Conservation (phyloP, 1,139 yeast species). For the Kluyveromyces sp. region DNA sequence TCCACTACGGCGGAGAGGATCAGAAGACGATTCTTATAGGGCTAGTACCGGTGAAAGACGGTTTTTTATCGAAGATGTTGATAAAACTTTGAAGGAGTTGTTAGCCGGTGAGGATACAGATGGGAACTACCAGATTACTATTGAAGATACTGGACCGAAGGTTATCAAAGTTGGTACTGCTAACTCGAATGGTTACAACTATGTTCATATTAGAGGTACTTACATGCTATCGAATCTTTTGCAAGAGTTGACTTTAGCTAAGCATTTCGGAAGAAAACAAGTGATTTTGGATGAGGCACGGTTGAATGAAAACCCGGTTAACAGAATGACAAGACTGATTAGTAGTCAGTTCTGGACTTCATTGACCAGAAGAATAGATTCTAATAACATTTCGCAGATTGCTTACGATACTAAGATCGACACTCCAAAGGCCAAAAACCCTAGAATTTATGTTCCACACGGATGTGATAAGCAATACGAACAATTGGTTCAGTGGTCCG, state of each 20-base stretch:
- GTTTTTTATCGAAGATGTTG: conserved; percentile 70
- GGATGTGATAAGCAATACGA: conserved; percentile 65
- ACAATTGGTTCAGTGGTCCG: conserved; percentile 52
- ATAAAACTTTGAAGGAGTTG: conserved; percentile 60
- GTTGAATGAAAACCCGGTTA: conserved; percentile 82
- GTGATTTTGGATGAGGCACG: conserved; percentile 77
- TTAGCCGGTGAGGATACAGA: conserved; percentile 82
- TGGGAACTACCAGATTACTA: conserved; percentile 76
- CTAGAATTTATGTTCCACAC: conserved; percentile 73
- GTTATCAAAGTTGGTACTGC: conserved; percentile 76
- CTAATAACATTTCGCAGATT: conserved; percentile 53
- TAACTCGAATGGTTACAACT: conserved; percentile 72
- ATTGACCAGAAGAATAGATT: conserved; percentile 66
- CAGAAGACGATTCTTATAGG: conserved; percentile 49
- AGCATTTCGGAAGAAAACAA: conserved; percentile 67
- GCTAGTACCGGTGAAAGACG: conserved; percentile 37
- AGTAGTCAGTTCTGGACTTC: conserved; percentile 74
- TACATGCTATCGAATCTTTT: conserved; percentile 82
- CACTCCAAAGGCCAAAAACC: conserved; percentile 44
- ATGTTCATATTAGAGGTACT: conserved; percentile 74
- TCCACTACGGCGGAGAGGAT: conserved; percentile 45
- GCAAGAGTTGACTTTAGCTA: conserved; percentile 86
- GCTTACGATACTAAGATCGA: conserved; percentile 73
- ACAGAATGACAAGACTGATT: conserved; percentile 66
- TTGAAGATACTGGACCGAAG: conserved; percentile 92